Evolutionary conservation across 2,329 filamentous ascomycete genomes (phyloP).

Genomic region (Pestalotiopsis sp.): DNA sequence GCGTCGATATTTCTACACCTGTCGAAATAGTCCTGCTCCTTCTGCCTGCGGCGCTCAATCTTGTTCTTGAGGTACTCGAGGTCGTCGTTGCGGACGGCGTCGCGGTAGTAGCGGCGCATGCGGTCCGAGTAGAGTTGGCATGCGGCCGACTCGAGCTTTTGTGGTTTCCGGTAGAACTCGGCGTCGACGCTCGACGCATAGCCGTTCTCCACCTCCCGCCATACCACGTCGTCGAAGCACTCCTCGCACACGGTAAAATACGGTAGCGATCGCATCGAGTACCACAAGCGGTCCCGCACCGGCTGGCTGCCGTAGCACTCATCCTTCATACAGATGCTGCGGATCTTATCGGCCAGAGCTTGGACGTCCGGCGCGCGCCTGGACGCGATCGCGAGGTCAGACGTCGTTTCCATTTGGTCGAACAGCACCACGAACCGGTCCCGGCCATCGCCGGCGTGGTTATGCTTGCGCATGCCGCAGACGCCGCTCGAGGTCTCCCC

Average conservation of each 20-base stretch:
- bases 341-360: slow-evolving; percentile 66
- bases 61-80: slow-evolving; percentile 62
- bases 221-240: slow-evolving; percentile 82
- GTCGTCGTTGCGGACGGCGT: slow-evolving; percentile 69
- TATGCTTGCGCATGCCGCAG: slow-evolving; percentile 70
- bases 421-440: slow-evolving; percentile 63
- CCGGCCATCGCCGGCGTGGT: slow-evolving; percentile 38
- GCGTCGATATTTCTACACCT: slow-evolving; percentile 49
- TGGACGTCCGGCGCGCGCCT: slow-evolving; percentile 57
- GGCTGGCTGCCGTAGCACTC: slow-evolving; percentile 71
- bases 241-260: slow-evolving; percentile 85
- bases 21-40: slow-evolving; percentile 62
- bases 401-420: slow-evolving; percentile 60
- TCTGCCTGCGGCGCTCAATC: slow-evolving; percentile 60
- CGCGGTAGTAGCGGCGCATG: slow-evolving; percentile 75
- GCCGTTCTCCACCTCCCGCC: slow-evolving; percentile 62
- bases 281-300: slow-evolving; percentile 69
- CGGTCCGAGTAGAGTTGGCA: slow-evolving; percentile 82
- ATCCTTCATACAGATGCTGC: slow-evolving; percentile 57
- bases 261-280: slow-evolving; percentile 74
- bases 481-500: slow-evolving; percentile 51
- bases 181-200: slow-evolving; percentile 33
- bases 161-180: slow-evolving; percentile 66
- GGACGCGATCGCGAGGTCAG: slow-evolving; percentile 51
- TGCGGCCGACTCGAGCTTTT: slow-evolving; percentile 55